Base-by-base conservation (phyloP, 164 flowering plant species). In the Vitis rotundifolia region DNA sequence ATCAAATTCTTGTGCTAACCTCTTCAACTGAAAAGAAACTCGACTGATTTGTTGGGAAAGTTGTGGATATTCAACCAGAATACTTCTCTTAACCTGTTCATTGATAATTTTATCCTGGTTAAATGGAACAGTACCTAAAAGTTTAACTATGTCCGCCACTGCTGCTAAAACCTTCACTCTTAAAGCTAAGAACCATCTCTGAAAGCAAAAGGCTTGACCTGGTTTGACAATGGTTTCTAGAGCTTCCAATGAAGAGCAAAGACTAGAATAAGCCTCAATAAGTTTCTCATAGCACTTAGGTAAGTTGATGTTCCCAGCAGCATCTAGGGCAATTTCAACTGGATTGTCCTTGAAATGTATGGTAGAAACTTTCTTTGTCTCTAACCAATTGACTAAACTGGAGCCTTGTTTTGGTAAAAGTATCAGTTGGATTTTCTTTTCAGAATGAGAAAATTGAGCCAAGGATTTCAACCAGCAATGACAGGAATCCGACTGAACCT, bases 131-230 rank as follows among this genome's bases (percentile, higher is more conserved):
- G 73, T 26, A 28, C 29, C 68, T 69, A 89, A 68, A 54, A 83
- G 62, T 67, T 79, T 80, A 55, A 84, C 31, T 18, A 88, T 58
- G 49, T 87, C 88, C 29, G 52, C 72, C 37, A 86, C 69, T 63
- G 59, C 64, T 76, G 75, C 84, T 37, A 91, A 59, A 70, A 82
- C 52, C 69, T 81, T 85, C 11, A 73, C 75, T 75, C 92, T 82
- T 48, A 90, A 75, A 28, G 76, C 74, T 77, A 91, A 56, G 73
- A 92, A 89, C 99, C 97, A 89, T 75, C 77, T 86, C 61, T 91
- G 97, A 66, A 93, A 93, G 73, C 75, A 69, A 74, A 85, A 83
- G 8, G 71, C 56, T 64, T 66, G 73, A 58, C 69, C 73, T 11
- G 70, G 68, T 64, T 72, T 49, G 55, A 16, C 62, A 70, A 64